Percentiles rank a stretch among this genome's conserved stretches.
These are phyloP conservation scores for Lactifluus subvellereus DNA, from an alignment of 768 basidiomycete species.

Conservation along the genomic window DNA sequence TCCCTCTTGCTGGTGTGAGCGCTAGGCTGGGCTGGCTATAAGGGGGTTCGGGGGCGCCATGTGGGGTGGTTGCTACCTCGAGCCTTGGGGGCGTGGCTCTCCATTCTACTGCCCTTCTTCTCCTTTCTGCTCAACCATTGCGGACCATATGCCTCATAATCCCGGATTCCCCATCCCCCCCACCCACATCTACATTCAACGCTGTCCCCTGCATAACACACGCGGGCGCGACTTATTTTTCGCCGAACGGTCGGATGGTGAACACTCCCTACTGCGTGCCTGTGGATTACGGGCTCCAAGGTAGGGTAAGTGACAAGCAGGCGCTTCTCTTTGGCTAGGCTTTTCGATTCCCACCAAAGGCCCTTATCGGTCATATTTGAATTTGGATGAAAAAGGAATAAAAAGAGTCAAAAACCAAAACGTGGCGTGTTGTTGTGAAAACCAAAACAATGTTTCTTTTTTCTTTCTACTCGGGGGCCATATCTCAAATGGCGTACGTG, in stretches of 20 bases:
- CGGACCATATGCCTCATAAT: not conserved
- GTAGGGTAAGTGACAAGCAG: not conserved
- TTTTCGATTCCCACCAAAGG: not conserved
- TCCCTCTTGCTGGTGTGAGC: conserved; percentile 56
- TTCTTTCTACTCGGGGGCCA: not conserved
- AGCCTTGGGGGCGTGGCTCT: no score
- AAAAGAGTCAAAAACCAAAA: conserved; percentile 13
- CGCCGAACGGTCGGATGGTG: not conserved
- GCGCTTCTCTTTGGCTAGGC: not conserved
- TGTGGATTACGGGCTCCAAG: not conserved
- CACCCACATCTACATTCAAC: not conserved
- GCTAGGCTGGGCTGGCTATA: no score
- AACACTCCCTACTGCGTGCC: not conserved
- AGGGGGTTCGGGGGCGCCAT: no score
- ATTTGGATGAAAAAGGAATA: conserved; percentile 12
- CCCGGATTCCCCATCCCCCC: not conserved
- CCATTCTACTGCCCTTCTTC: not conserved
- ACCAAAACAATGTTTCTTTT: not conserved
- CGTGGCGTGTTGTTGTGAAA: not conserved
- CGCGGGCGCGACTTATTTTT: not conserved
- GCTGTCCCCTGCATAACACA: no score
- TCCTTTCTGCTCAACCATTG: not conserved
- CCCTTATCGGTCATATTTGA: conserved; percentile 2
- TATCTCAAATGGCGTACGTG: no score
- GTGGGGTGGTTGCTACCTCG: no score